These are phyloP conservation scores for Przewalskia tangutica DNA, from an alignment of 257 asterid species.

Conservation along the genomic window DNA sequence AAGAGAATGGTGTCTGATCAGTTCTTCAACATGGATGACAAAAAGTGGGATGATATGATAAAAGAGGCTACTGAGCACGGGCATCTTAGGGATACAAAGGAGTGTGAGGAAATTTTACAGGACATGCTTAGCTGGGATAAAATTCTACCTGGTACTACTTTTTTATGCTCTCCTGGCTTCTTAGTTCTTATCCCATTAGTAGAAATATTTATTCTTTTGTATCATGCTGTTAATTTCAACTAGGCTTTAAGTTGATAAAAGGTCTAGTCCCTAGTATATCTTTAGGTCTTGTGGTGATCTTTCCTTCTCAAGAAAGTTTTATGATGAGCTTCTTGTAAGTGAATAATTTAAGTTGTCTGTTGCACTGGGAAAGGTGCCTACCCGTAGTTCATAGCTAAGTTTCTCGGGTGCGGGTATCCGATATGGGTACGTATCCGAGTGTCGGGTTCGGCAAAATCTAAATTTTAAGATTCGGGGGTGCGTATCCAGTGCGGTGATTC, in stretches of 20 bases:
- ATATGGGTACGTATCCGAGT: too few species aligned
- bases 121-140: slow-evolving; percentile 84
- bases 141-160: slow-evolving; percentile 65
- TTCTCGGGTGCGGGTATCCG: too few species aligned
- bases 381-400: too few species aligned
- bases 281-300: neutral
- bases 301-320: too few species aligned
- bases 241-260: neutral
- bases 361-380: neutral
- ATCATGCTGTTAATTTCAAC: neutral
- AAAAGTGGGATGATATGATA: slow-evolving; percentile 76
- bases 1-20: slow-evolving; percentile 44
- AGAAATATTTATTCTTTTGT: neutral
- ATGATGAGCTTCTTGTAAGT: neutral
- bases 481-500: too few species aligned
- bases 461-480: too few species aligned
- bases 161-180: slow-evolving; percentile 7
- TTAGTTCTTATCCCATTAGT: neutral
- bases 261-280: neutral
- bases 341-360: neutral
- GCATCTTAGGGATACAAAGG: slow-evolving; percentile 51
- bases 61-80: slow-evolving; percentile 59
- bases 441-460: too few species aligned
- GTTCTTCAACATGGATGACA: slow-evolving; percentile 54
- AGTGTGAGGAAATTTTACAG: slow-evolving; percentile 71